These are phyloP conservation scores for Hibiscus mutabilis DNA, from an alignment of 345 rosid genomes.

Conservation along the genomic window DNA sequence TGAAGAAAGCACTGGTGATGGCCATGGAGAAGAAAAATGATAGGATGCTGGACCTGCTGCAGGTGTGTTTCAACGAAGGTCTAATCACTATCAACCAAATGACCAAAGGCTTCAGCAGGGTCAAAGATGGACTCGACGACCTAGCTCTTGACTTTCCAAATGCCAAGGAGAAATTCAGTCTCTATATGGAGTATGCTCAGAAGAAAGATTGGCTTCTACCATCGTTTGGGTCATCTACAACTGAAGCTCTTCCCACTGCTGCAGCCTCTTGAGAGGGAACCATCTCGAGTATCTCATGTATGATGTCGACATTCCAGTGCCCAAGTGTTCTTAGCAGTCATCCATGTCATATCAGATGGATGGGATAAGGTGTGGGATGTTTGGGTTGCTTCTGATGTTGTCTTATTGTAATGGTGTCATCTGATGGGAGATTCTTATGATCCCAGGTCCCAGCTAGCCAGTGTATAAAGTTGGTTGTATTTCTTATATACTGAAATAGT, in stretches of 20 bases:
- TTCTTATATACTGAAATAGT: slow-evolving; percentile 22
- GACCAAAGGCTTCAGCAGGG: slow-evolving; percentile 82
- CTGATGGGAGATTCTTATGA: slow-evolving; percentile 29
- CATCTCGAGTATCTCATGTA: slow-evolving; percentile 20
- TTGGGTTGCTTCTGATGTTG: slow-evolving; percentile 33
- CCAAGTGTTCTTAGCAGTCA: not conserved
- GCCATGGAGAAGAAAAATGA: slow-evolving; percentile 99
- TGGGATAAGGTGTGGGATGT: slow-evolving; percentile 23
- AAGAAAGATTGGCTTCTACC: slow-evolving; percentile 75
- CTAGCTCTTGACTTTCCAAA: slow-evolving; percentile 92
- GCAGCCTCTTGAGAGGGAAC: slow-evolving; percentile 34
- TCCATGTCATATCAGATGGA: not conserved
- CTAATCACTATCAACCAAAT: no score
- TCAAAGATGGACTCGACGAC: slow-evolving; percentile 86
- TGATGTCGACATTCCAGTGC: slow-evolving; percentile 19
- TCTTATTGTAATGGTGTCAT: slow-evolving; percentile 15
- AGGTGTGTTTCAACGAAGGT: slow-evolving; percentile 79
- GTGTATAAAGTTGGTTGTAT: slow-evolving; percentile 35
- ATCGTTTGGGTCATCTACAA: slow-evolving; percentile 33
- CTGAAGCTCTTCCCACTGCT: slow-evolving; percentile 16
- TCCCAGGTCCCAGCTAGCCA: slow-evolving; percentile 34
- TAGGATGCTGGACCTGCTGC: slow-evolving; percentile 71
- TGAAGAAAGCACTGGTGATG: slow-evolving; percentile 97
- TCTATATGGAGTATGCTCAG: slow-evolving; percentile 62
- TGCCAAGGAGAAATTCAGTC: slow-evolving; percentile 70